phyloP scores from a whole-genome alignment of 129 eudicot genomes.

The Heracleum sosnowskyi region DNA sequence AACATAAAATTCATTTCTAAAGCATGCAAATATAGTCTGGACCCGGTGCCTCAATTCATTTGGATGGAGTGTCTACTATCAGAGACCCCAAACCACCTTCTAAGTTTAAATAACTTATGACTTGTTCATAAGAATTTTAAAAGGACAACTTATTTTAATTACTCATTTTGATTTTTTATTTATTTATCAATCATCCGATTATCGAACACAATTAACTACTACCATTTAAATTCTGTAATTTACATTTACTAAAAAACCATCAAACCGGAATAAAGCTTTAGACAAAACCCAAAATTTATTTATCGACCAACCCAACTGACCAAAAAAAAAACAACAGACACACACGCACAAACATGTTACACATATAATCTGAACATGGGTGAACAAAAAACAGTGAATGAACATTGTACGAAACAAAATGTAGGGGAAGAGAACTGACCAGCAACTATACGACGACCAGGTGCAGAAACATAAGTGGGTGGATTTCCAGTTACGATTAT shows the following conservation, averaged over 20 bases:
- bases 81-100: no score
- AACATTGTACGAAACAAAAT: background rate
- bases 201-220: background rate
- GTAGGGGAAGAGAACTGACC: slow-evolving; percentile 29
- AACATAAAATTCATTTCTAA: background rate
- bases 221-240: background rate
- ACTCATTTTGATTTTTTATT: background rate
- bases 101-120: background rate
- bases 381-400: no score
- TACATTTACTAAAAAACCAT: background rate
- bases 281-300: background rate
- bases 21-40: background rate
- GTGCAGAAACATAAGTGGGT: slow-evolving; percentile 87
- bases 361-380: no score
- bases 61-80: no score
- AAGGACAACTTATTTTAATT: background rate
- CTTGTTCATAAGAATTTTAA: background rate
- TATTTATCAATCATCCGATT: background rate
- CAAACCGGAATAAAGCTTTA: no score
- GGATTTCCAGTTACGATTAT: slow-evolving; percentile 65
- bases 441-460: slow-evolving; percentile 88
- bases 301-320: background rate
- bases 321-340: no score
- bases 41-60: background rate
- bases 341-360: no score